Base-by-base conservation (phyloP, 78 protist genomes). In the Planoprotostelium fungivorum region DNA sequence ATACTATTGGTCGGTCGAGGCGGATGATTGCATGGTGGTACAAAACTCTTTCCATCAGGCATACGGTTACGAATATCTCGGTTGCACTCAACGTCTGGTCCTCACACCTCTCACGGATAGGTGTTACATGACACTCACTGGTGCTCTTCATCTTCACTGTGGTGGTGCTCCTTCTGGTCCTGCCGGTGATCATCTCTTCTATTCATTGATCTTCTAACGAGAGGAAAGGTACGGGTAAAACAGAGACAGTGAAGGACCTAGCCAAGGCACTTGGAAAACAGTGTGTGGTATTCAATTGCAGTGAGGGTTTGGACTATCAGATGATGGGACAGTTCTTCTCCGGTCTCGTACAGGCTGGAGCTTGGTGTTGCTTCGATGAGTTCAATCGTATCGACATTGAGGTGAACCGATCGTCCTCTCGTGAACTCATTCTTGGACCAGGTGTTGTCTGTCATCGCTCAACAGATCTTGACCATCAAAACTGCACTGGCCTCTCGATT, bases 311-410 rank as follows among this genome's bases (percentile, higher is more conserved):
- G 38, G 99, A 98, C 91, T 96, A 95, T 88, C 95, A 94, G 84
- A 96, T 99, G 31, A 97, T 99, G 99, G 95, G 97, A 51, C 93
- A 99, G 83, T 98, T 99, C 89, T 96, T 98, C 85, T 96, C 95
- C 28, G 99, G 99, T 28, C 97, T 98, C 35, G 97, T 98, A 88
- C 97, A 93, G 89, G 90, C 92, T 35, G 99, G 99, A 36, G 99
- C 99, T 25, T 98, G 99, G 99, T 99, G 99, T 89, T 98, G 99
- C 96, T 99, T 99, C 89, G 99, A 99, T 90, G 99, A 99, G 94
- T 99, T 99, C 95, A 99, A 99, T 88, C 97, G 99, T n/a, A 97
- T 98, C 35, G 99, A 99, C 85, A 99, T 98, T 90, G 36, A 84
- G 86, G 88, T 36, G 91, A 1, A 87, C 87, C 31, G 87, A 91